Evolutionary conservation across 2,329 filamentous ascomycete species (phyloP).

Genomic region (Epichloe sp.): DNA sequence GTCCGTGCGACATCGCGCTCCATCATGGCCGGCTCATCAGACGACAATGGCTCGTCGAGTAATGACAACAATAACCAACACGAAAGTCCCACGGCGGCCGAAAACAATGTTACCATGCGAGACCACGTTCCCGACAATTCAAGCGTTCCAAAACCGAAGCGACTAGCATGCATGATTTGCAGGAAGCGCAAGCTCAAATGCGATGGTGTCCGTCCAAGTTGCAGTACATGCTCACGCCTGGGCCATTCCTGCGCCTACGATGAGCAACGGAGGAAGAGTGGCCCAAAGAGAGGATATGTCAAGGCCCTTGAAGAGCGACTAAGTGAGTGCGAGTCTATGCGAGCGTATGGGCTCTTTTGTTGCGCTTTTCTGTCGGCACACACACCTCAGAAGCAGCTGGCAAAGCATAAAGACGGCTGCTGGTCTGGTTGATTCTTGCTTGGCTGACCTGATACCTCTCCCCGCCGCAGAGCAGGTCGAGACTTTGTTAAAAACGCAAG

Average conservation of each 20-base stretch:
- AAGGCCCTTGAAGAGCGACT: conserved; percentile 87
- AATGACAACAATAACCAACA: conserved; percentile 18
- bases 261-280: conserved; percentile 86
- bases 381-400: too few species aligned
- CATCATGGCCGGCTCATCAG: conserved; percentile 25
- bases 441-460: neutral
- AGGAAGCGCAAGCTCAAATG: conserved; percentile 85
- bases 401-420: neutral
- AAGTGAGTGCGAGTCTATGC: conserved; percentile 42
- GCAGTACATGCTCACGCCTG: conserved; percentile 77
- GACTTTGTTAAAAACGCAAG: conserved; percentile 73
- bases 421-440: neutral
- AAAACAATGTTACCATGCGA: conserved; percentile 17
- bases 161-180: conserved; percentile 90
- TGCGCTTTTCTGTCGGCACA: too few species aligned
- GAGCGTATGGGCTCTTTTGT: neutral
- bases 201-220: conserved; percentile 72
- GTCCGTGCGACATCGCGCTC: neutral
- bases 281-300: conserved; percentile 86
- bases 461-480: conserved; percentile 70
- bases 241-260: conserved; percentile 84
- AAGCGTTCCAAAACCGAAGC: conserved; percentile 66
- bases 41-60: conserved; percentile 22
- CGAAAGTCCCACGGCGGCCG: conserved; percentile 21
- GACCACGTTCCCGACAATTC: conserved; percentile 34